phyloP scores from a whole-genome alignment of 1,284 basidiomycete genomes.

The Leccinum fallax region DNA sequence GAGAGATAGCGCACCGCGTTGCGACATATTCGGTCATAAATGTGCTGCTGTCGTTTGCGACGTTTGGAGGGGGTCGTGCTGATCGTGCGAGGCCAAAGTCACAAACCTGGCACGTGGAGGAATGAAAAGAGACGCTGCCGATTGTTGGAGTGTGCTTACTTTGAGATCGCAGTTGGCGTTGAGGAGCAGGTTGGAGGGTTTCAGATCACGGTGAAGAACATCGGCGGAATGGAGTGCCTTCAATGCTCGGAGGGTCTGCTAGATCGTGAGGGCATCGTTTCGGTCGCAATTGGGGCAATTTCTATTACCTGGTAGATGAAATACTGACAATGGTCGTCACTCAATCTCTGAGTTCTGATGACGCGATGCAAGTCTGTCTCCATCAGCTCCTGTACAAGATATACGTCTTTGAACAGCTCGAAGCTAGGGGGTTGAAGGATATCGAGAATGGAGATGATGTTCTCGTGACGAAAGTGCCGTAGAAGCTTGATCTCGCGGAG shows the following conservation, averaged over 20 bases:
- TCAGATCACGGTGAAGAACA: slow-evolving; percentile 88
- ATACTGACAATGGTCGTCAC: slow-evolving; percentile 92
- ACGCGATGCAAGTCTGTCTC: slow-evolving; percentile 90
- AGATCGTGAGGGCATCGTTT: slow-evolving; percentile 13
- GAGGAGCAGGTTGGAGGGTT: slow-evolving; percentile 89
- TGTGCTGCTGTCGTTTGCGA: slow-evolving; percentile 80
- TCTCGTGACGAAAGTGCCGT: slow-evolving; percentile 38
- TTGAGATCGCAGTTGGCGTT: slow-evolving; percentile 97
- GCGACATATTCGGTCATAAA: slow-evolving; percentile 97
- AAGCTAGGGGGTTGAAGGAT: slow-evolving; percentile 66
- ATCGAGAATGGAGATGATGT: slow-evolving; percentile 86
- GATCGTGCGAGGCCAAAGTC: slow-evolving; percentile 93
- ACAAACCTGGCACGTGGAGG: slow-evolving; percentile 59
- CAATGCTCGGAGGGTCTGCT: slow-evolving; percentile 77
- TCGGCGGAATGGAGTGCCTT: slow-evolving; percentile 93
- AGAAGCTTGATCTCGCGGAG: slow-evolving; percentile 90
- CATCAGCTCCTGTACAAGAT: slow-evolving; percentile 91
- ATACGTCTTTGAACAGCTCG: slow-evolving; percentile 78
- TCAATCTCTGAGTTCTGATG: slow-evolving; percentile 82
- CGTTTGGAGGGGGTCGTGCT: slow-evolving; percentile 77
- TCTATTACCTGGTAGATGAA: slow-evolving; percentile 85
- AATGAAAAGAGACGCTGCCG: slow-evolving; percentile 9
- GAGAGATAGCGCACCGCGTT: slow-evolving; percentile 56
- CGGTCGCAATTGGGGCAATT: slow-evolving; percentile 5
- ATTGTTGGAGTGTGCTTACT: slow-evolving; percentile 42